Conservation (phyloP, 2,329 filamentous ascomycete genomes). For the Trichophyton rubrum region DNA sequence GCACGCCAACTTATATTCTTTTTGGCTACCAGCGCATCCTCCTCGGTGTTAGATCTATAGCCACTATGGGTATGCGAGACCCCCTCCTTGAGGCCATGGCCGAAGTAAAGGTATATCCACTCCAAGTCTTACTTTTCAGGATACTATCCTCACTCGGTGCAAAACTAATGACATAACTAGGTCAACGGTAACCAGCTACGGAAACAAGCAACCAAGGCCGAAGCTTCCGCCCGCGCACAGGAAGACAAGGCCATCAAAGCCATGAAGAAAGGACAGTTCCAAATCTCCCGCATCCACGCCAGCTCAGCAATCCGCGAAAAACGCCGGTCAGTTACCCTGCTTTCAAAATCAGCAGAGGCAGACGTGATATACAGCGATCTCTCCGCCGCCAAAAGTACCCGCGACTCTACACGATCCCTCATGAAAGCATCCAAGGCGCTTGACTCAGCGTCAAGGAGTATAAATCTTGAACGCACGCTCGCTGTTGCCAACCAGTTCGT, state of each 20-base stretch:
- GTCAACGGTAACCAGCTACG: conserved; percentile 38
- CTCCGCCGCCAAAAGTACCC: conserved; percentile 36
- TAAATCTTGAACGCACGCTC: conserved; percentile 34
- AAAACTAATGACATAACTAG: conserved; percentile 16
- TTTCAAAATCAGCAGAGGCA: conserved; percentile 35
- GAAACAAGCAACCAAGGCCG: conserved; percentile 36
- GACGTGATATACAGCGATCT: conserved; percentile 40
- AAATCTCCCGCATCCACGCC: conserved; percentile 39
- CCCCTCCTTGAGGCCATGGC: conserved; percentile 14
- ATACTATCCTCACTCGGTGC: not conserved
- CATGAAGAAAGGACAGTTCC: conserved; percentile 37
- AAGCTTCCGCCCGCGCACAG: conserved; percentile 36
- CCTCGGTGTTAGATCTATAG: not conserved
- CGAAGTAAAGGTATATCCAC: conserved; percentile 12
- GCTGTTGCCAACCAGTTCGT: conserved; percentile 34
- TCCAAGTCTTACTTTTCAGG: not conserved
- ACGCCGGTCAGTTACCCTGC: conserved; percentile 34
- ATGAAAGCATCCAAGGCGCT: conserved; percentile 34
- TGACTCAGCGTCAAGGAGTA: conserved; percentile 33
- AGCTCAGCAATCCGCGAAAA: conserved; percentile 36
- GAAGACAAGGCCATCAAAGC: conserved; percentile 37
- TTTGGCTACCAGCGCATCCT: not conserved
- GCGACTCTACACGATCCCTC: conserved; percentile 35
- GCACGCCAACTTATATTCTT: not conserved
- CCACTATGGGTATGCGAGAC: conserved; percentile 10